Percentiles rank a stretch among this genome's conserved stretches.
These are phyloP conservation scores for Collybia sordida DNA, from an alignment of 768 basidiomycete species.

Conservation along the genomic window DNA sequence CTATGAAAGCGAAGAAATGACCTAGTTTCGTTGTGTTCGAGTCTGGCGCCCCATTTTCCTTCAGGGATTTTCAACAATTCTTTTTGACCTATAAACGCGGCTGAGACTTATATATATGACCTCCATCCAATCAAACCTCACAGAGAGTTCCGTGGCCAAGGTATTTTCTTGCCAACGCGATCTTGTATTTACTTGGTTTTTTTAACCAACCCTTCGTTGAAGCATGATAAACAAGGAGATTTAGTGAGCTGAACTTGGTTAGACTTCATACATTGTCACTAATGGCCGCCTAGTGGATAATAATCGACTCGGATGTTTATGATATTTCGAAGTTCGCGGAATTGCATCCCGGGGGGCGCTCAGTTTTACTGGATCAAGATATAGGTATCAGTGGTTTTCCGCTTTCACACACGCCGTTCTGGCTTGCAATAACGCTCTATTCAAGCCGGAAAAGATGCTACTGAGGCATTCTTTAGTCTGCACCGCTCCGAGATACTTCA, in stretches of 20 bases:
- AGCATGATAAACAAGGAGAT: conserved; percentile 81
- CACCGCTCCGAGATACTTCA: conserved; percentile 84
- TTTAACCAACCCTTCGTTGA: neutral
- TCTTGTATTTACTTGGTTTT: too few relatives aligned
- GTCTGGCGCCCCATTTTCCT: too few relatives aligned
- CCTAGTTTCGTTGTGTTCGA: too few relatives aligned
- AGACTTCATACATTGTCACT: too few relatives aligned
- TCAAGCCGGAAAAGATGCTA: conserved; percentile 85
- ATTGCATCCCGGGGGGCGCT: conserved; percentile 81
- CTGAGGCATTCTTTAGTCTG: conserved; percentile 84
- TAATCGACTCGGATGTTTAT: conserved; percentile 63
- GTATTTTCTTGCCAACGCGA: too few relatives aligned
- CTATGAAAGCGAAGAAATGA: too few relatives aligned
- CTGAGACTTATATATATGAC: too few relatives aligned
- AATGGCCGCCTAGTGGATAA: conserved; percentile 58
- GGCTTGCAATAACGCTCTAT: conserved; percentile 28
- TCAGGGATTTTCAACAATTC: too few relatives aligned
- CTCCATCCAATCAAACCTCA: too few relatives aligned
- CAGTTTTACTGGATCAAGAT: conserved; percentile 72
- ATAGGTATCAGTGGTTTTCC: conserved; percentile 53
- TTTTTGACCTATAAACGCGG: too few relatives aligned
- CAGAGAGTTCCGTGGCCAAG: too few relatives aligned
- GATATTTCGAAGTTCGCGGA: conserved; percentile 78
- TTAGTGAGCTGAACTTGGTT: conserved; percentile 41
- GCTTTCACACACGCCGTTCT: neutral